These are phyloP conservation scores for Phytophthora sojae DNA, from an alignment of 352 stramenopile genomes.

Conservation along the genomic window DNA sequence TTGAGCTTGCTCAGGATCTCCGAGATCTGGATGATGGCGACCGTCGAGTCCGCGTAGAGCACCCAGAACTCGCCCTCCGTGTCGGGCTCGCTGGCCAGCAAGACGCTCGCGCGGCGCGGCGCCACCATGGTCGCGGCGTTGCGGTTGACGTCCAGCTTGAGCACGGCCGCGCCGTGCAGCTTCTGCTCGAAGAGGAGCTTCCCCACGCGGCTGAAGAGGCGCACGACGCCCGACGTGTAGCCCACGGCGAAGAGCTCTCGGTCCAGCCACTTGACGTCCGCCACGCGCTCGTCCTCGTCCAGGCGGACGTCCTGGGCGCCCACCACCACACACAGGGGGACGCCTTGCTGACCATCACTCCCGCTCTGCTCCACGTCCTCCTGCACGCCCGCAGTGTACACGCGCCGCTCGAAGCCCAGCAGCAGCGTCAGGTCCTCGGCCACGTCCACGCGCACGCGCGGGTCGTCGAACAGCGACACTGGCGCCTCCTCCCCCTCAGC, in stretches of 20 bases:
- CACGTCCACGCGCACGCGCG: constrained; percentile 60
- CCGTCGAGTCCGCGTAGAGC: constrained; percentile 75
- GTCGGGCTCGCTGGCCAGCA: constrained; percentile 29
- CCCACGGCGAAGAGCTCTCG: constrained; percentile 58
- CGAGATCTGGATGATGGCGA: constrained; percentile 81
- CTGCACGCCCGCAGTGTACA: constrained; percentile 43
- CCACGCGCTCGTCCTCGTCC: constrained; percentile 55
- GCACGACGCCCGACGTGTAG: constrained; percentile 68
- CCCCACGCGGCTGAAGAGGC: constrained; percentile 61
- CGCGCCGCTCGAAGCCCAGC: constrained; percentile 44
- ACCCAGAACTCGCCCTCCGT: constrained; percentile 76
- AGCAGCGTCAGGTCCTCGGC: constrained; percentile 55
- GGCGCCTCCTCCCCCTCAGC: constrained; percentile 1
- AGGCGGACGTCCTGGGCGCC: constrained; percentile 36
- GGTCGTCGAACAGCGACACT: constrained; percentile 53
- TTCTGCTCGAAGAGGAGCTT: constrained; percentile 72
- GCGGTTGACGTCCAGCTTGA: constrained; percentile 62
- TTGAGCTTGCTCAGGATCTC: constrained; percentile 64
- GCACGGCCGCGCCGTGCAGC: constrained; percentile 53
- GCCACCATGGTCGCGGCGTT: constrained; percentile 43
- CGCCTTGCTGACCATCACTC: too few relatives aligned
- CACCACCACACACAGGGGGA: constrained; percentile 36
- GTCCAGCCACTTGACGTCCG: constrained; percentile 77
- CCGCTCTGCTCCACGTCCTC: constrained; percentile 24
- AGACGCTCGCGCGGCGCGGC: constrained; percentile 37